phyloP scores from a whole-genome alignment of 305 asterid species.

The Rubia peregrina region DNA sequence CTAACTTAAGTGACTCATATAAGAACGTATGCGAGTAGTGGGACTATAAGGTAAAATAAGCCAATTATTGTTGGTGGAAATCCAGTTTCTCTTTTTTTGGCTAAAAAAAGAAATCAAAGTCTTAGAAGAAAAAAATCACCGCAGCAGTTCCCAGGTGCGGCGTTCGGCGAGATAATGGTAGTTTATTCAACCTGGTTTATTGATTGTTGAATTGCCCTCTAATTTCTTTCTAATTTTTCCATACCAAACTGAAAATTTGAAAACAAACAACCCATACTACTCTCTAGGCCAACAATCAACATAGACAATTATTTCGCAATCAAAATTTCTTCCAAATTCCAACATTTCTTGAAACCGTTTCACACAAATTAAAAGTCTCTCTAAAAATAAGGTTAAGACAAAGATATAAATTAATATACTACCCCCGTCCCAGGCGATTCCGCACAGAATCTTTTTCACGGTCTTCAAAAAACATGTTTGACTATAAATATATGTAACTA shows the following conservation, averaged over 20 bases:
- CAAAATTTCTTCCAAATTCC: background rate
- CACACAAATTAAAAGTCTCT: background rate
- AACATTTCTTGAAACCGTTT: background rate
- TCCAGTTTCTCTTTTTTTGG: background rate
- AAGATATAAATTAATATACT: too few species aligned
- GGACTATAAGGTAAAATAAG: background rate
- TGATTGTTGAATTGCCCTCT: background rate
- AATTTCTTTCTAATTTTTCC: background rate
- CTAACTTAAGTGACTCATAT: too few species aligned
- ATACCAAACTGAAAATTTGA: constrained; percentile 30
- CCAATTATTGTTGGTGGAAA: background rate
- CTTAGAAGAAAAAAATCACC: constrained; percentile 17
- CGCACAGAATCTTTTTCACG: too few species aligned
- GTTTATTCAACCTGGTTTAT: constrained; percentile 13
- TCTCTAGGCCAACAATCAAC: background rate
- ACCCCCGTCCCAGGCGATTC: too few species aligned
- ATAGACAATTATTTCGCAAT: background rate
- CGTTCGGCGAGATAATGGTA: constrained; percentile 74
- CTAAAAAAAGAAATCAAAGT: constrained; percentile 12
- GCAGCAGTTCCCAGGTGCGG: constrained; percentile 53
- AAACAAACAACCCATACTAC: constrained; percentile 7
- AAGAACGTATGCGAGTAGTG: too few species aligned
- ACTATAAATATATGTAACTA: too few species aligned
- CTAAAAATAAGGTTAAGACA: too few species aligned
- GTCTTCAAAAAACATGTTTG: too few species aligned